A percentile compares a stretch with the other conserved stretches of the same genome.
Evolutionary conservation across 495 filamentous ascomycete genomes (phyloP).

Genomic region (Penicillium canescens): DNA sequence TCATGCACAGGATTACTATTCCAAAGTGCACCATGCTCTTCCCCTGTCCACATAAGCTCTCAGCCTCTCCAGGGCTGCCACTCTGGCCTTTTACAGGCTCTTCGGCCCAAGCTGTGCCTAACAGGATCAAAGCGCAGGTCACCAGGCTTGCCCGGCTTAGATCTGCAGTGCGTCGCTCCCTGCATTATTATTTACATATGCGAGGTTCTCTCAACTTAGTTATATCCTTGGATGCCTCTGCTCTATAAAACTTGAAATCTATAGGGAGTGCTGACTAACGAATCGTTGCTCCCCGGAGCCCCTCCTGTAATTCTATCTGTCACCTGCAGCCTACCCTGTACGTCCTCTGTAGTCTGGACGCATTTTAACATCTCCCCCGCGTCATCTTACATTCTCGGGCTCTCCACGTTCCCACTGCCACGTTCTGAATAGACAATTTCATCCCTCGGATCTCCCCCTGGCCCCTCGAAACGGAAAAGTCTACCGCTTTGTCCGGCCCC

Average conservation of each 20-base stretch:
- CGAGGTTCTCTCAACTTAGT: neutral
- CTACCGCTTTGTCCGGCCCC: neutral
- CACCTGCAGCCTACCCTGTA: too few species aligned
- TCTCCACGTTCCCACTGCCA: conserved; percentile 2
- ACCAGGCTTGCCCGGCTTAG: conserved; percentile 13
- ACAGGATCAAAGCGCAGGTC: conserved; percentile 24
- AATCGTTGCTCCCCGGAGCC: too few species aligned
- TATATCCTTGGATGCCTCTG: too few species aligned
- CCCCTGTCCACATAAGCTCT: neutral
- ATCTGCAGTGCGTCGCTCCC: conserved; percentile 22
- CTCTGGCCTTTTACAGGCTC: neutral
- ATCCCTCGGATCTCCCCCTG: neutral
- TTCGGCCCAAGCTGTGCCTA: conserved; percentile 17
- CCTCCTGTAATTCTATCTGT: too few species aligned
- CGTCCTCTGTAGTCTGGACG: too few species aligned
- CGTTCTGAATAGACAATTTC: neutral
- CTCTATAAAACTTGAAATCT: too few species aligned
- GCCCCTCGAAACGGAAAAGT: neutral
- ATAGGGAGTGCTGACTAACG: neutral
- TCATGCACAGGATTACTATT: too few species aligned
- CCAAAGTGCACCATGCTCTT: conserved; percentile 6
- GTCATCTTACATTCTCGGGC: too few species aligned
- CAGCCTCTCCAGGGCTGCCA: neutral
- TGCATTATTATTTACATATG: conserved; percentile 17
- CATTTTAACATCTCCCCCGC: too few species aligned